Evolutionary conservation across 495 filamentous ascomycete genomes (phyloP).

Genomic region (Ramalina intermedia): DNA sequence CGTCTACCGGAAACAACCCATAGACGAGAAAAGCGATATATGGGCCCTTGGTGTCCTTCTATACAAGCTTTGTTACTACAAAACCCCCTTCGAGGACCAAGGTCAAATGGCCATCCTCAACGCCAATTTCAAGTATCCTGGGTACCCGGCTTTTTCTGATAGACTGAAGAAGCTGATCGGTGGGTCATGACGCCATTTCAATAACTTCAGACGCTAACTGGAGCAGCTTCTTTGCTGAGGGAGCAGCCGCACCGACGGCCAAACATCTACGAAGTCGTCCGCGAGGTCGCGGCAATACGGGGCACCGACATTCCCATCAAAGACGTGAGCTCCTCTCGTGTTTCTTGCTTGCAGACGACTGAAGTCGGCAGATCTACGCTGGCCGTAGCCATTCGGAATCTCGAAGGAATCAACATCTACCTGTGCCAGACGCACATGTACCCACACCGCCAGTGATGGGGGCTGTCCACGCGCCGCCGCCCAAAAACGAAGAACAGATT

Average conservation of each 20-base stretch:
- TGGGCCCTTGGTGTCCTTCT: constrained; percentile 93
- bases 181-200: constrained; percentile 28
- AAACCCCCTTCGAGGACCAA: constrained; percentile 94
- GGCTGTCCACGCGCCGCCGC: constrained; percentile 49
- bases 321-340: constrained; percentile 49
- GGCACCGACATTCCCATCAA: constrained; percentile 78
- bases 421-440: constrained; percentile 34
- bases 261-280: constrained; percentile 85
- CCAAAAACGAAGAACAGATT: constrained; percentile 53
- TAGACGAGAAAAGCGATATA: constrained; percentile 98
- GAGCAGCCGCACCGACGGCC: constrained; percentile 72
- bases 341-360: neutral
- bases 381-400: constrained; percentile 48
- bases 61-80: constrained; percentile 99
- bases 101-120: constrained; percentile 98
- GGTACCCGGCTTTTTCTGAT: constrained; percentile 78
- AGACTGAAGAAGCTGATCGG: constrained; percentile 82
- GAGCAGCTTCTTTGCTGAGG: constrained; percentile 74
- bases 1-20: constrained; percentile 88
- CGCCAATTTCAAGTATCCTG: constrained; percentile 84
- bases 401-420: constrained; percentile 46
- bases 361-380: constrained; percentile 58
- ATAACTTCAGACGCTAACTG: constrained; percentile 3
- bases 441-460: constrained; percentile 50
- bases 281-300: constrained; percentile 77